Percentiles rank a stretch among this genome's conserved stretches.
These are phyloP conservation scores for Fomitopsis betulina DNA, from an alignment of 1,284 basidiomycete species.

Conservation along the genomic window DNA sequence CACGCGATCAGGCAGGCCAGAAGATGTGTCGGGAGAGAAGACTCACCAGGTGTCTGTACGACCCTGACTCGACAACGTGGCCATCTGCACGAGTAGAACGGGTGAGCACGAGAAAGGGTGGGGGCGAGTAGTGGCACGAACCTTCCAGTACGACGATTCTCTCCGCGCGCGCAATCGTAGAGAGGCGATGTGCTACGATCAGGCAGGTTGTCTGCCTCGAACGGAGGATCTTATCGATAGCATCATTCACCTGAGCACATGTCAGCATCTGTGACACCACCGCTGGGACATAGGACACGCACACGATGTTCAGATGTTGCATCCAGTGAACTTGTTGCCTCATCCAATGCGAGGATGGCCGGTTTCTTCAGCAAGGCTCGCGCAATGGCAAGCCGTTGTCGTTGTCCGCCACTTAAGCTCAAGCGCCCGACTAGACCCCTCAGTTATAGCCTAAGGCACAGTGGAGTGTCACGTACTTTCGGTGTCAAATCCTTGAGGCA, in stretches of 20 bases:
- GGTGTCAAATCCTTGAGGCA: conserved; percentile 85
- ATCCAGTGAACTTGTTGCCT: conserved; percentile 84
- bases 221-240: conserved; percentile 82
- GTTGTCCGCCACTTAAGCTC: conserved; percentile 65
- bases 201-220: conserved; percentile 80
- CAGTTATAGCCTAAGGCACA: conserved; percentile 29
- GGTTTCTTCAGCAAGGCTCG: conserved; percentile 85
- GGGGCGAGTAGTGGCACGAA: conserved; percentile 21
- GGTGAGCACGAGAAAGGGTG: not conserved
- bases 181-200: conserved; percentile 84
- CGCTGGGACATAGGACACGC: not conserved
- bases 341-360: conserved; percentile 77
- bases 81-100: conserved; percentile 47
- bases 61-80: conserved; percentile 78
- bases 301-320: conserved; percentile 83
- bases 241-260: conserved; percentile 70
- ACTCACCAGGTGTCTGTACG: conserved; percentile 71
- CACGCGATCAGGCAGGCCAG: conserved; percentile 3
- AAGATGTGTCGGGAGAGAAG: not conserved
- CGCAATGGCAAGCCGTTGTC: conserved; percentile 71
- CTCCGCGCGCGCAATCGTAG: conserved; percentile 82
- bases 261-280: not conserved
- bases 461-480: conserved; percentile 42
- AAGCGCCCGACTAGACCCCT: conserved; percentile 55
- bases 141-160: conserved; percentile 85